These are phyloP conservation scores for Iris pallida DNA, from an alignment of 116 monocot genomes.

Conservation along the genomic window DNA sequence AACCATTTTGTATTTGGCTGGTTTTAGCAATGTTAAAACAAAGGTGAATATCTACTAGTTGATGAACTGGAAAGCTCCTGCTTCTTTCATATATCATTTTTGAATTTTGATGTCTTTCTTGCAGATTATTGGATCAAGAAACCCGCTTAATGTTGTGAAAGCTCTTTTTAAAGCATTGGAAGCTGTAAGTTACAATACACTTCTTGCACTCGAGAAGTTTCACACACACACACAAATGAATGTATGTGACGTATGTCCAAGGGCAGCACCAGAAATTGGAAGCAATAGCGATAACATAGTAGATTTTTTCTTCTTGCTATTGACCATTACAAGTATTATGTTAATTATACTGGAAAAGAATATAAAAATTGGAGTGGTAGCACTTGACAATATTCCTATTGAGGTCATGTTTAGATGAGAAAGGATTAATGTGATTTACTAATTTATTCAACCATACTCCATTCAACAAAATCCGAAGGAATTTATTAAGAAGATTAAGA, in stretches of 20 bases:
- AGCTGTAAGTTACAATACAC: slow-evolving; percentile 57
- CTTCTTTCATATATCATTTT: not conserved
- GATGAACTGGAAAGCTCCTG: not conserved
- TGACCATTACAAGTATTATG: no score
- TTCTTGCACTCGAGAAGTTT: not conserved
- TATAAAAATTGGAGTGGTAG: no score
- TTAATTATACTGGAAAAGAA: no score
- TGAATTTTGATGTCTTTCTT: slow-evolving; percentile 3
- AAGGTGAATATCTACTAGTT: slow-evolving; percentile 43
- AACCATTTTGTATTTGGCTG: slow-evolving; percentile 81
- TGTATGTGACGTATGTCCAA: not conserved
- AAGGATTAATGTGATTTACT: no score
- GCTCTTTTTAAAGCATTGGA: slow-evolving; percentile 88
- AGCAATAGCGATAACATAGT: no score
- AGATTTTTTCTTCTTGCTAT: no score
- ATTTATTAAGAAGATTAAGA: no score
- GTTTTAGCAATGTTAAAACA: slow-evolving; percentile 87
- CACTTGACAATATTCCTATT: no score
- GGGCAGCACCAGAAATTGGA: not conserved
- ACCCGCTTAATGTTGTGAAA: slow-evolving; percentile 80
- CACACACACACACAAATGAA: not conserved
- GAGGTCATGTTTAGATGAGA: no score
- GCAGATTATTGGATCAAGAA: slow-evolving; percentile 87
- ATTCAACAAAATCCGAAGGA: no score
- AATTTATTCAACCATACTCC: no score